Conservation (phyloP, 108 stramenopile genomes). For the Nannochloropsis oceanica region DNA sequence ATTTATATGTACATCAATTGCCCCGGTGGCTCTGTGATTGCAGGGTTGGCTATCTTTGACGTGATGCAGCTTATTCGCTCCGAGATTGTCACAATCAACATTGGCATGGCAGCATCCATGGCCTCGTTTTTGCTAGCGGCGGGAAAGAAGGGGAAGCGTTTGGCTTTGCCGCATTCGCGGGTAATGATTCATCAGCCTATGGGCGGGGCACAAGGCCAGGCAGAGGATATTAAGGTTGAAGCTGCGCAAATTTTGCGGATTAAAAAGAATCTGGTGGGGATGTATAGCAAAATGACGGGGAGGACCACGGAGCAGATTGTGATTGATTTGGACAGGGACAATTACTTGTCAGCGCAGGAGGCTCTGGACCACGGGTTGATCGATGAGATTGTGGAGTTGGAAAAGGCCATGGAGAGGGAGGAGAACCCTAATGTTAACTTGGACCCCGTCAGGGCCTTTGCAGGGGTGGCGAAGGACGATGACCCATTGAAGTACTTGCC, state of each 20-base stretch:
- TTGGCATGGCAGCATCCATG: constrained; percentile 93
- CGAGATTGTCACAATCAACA: constrained; percentile 82
- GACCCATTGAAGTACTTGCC: neutral
- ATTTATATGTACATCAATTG: constrained; percentile 98
- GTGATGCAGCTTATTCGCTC: constrained; percentile 86
- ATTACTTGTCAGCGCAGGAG: constrained; percentile 90
- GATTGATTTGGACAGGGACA: constrained; percentile 87
- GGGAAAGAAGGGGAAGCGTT: constrained; percentile 40
- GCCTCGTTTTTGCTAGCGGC: constrained; percentile 89
- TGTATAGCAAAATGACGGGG: constrained; percentile 94
- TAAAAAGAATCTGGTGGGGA: constrained; percentile 87
- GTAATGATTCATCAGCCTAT: constrained; percentile 98
- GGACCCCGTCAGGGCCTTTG: neutral
- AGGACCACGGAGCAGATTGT: constrained; percentile 72
- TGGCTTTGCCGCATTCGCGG: constrained; percentile 83
- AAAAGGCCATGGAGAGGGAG: constrained; percentile 12
- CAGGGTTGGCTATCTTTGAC: constrained; percentile 92
- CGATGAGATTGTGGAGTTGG: constrained; percentile 71
- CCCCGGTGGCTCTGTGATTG: constrained; percentile 90
- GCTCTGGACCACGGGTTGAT: constrained; percentile 83
- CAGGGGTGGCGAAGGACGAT: neutral
- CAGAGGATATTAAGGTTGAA: constrained; percentile 92
- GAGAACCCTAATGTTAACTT: neutral
- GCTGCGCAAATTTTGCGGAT: constrained; percentile 94
- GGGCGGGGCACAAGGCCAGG: constrained; percentile 96